Evolutionary conservation across 2,329 filamentous ascomycete species (phyloP), one percentile per base, ranked within the genome.

Genomic region (Ciborinia camelliae): DNA sequence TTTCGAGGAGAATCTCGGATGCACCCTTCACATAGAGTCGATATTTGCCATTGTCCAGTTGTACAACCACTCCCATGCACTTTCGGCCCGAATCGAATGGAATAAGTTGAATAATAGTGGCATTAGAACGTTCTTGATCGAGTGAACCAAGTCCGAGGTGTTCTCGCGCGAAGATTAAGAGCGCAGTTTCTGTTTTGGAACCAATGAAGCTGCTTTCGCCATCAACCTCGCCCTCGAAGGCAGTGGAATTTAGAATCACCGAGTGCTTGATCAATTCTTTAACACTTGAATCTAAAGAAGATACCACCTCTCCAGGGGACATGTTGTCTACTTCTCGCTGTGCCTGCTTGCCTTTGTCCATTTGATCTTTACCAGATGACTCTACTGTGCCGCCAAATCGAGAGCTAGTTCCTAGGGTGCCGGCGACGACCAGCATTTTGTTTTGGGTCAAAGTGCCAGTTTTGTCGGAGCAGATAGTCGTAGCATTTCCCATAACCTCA

Each of bases 391-490:
- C 73, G 60, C 79, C 81, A 73, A 88, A 88, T 65, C 82, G 81
- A 47, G 82, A 80, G 66, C 79, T 80, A 18, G 81, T 82, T 37
- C 88, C 88, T 48, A 91, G 77, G 6, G 87, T 87, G 8, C 88
- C 89, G 32, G 89, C 87, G 37, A 92, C 89, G 1, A 92, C 89
- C 0, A 87, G 89, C 88, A 90, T 90, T 75, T 87, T 86, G 73
- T 90, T 90, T 65, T 90, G 87, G 0, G 89, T 91, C 23, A 91
- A 77, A 6, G 89, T 91, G 58, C 89, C 89, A 1, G 89, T 91
- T 77, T 91, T 91, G 75, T 91, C 90, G 4, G 90, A 92, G 76
- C 90, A 94, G 43, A 94, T 88, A 0, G 90, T 89, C 2, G 86
- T 88, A 3, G 85, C 86, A 70, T 90, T 90, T 6, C 87, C 87